Evolutionary conservation across 2,329 filamentous ascomycete genomes (phyloP).

Genomic region (Trichophyton mentagrophytes): DNA sequence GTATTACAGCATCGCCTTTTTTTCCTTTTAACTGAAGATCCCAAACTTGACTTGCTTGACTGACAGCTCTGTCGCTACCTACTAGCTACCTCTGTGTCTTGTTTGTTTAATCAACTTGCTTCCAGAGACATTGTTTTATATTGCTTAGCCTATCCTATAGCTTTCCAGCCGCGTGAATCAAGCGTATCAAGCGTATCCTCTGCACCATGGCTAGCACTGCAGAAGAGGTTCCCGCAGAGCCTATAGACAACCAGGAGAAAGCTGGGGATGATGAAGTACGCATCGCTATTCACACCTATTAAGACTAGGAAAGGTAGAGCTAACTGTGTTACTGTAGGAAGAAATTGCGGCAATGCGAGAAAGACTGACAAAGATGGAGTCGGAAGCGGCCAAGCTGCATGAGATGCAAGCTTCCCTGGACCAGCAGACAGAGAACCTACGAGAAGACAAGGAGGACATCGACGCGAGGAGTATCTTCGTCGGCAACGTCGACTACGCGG

Average conservation of each 20-base stretch:
- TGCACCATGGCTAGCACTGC: slow-evolving; percentile 10
- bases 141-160: not conserved
- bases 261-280: slow-evolving; percentile 35
- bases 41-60: not conserved
- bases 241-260: slow-evolving; percentile 22
- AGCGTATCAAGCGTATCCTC: not conserved
- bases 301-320: not conserved
- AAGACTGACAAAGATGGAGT: slow-evolving; percentile 79
- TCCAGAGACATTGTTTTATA: not conserved
- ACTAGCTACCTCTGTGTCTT: not conserved
- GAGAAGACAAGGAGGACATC: slow-evolving; percentile 90
- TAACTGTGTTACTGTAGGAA: slow-evolving; percentile 36
- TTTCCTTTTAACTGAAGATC: not conserved
- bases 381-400: slow-evolving; percentile 70
- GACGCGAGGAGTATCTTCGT: slow-evolving; percentile 95
- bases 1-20: not conserved
- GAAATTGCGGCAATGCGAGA: slow-evolving; percentile 81
- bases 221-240: slow-evolving; percentile 13
- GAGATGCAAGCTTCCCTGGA: slow-evolving; percentile 82
- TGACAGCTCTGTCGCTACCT: not conserved
- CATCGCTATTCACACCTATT: not conserved
- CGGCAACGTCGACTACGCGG: slow-evolving; percentile 95
- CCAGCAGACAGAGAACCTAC: slow-evolving; percentile 66
- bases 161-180: too few relatives aligned
- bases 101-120: not conserved